phyloP scores from a whole-genome alignment of 2,329 filamentous ascomycete genomes.

The Juglanconis oblonga region DNA sequence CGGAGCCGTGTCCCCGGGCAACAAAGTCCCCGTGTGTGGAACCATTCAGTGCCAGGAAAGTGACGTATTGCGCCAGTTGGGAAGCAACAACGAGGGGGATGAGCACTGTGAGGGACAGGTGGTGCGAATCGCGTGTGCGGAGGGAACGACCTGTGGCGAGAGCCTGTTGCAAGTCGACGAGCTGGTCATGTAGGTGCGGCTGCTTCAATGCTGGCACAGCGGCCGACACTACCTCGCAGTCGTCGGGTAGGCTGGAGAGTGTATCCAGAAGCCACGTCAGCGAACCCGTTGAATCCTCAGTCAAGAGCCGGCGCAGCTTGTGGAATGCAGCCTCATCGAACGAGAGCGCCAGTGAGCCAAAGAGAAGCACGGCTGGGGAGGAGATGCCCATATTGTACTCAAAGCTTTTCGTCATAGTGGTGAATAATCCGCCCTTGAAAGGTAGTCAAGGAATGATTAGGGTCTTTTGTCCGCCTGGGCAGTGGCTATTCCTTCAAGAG shows the following conservation, averaged over 20 bases:
- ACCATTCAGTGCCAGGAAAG: neutral
- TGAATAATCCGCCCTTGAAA: too few species aligned
- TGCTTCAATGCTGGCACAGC: neutral
- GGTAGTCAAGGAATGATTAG: too few species aligned
- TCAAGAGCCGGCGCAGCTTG: neutral
- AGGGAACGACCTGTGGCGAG: neutral
- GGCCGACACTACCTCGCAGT: neutral
- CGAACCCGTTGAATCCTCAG: neutral
- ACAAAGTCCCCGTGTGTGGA: neutral
- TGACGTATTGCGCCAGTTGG: neutral
- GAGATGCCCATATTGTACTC: neutral
- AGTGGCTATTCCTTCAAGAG: too few species aligned
- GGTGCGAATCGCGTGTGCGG: neutral
- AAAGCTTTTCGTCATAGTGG: neutral
- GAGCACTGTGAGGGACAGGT: neutral
- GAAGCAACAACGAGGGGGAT: constrained; percentile 3
- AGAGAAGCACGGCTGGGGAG: constrained; percentile 2
- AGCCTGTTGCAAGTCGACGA: neutral
- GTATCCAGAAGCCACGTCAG: neutral
- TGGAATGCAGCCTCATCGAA: neutral
- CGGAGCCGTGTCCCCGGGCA: neutral
- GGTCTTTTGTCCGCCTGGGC: too few species aligned
- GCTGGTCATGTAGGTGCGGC: neutral
- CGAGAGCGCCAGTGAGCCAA: neutral
- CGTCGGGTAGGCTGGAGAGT: neutral